Evolutionary conservation across 148 eudicot genomes (phyloP), one percentile per base, ranked within the genome.

Genomic region (Pouteria glomerata): DNA sequence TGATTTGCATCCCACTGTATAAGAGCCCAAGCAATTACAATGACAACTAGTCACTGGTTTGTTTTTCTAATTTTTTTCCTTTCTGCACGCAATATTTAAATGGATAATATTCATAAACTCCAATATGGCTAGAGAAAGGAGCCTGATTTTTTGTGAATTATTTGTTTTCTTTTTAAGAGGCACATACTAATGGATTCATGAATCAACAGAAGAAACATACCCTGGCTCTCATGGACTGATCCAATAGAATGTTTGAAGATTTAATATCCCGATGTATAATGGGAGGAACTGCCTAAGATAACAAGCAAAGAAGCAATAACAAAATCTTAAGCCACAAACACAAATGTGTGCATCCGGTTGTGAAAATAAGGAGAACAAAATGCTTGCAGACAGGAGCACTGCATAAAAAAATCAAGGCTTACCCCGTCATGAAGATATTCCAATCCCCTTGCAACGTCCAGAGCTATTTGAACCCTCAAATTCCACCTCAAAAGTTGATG

Each of bases 381-480:
- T 1, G 31, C 45, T 39, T 39, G 10, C 14, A 58, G 35, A 24
- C 50, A 7, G 61, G 35, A 35, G n/a, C 31, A 41, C 14, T 73
- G 35, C 15, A 31, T 6, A 4, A 23, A n/a, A n/a, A n/a, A 51
- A 47, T 26, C 7, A 39, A 10, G 48, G 75, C 75, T 72, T 84
- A 95, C 98, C 78, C 98, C 98, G 63, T 91, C 98, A 72, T 95
- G 98, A 73, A 95, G 98, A 85, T 95, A 95, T 66, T 95, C 97
- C 84, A 95, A 76, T 44, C 97, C 98, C 74, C 96, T 87, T 13
- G 97, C 89, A 48, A 95, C 93, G 82, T 95, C 98, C 52, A 89
- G 80, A 35, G 93, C 96, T 79, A 95, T 80, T 85, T 88, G 86
- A 72, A 91, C 88, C 76, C 97, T 81, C 56, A 87, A 77, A 62